Evolutionary conservation across 306 rosid species (phyloP).

Genomic region (Begonia peltatifolia): DNA sequence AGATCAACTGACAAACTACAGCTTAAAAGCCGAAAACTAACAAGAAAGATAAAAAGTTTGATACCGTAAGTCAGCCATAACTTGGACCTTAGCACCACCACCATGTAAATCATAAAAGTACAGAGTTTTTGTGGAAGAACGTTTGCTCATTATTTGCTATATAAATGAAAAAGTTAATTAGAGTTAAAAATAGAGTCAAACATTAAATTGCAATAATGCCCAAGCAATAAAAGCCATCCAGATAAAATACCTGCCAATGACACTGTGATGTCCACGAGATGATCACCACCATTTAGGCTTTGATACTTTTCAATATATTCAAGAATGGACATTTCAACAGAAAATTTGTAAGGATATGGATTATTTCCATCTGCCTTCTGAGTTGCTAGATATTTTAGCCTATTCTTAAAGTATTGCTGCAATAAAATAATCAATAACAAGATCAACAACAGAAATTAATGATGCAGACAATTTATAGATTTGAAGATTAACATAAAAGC

Average conservation of each 20-base stretch:
- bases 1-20: neutral
- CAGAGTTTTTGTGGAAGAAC: constrained; percentile 57
- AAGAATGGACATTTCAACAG: constrained; percentile 34
- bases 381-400: constrained; percentile 51
- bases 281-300: constrained; percentile 50
- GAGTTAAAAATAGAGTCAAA: neutral
- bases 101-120: constrained; percentile 68
- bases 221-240: neutral
- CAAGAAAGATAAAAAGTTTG: neutral
- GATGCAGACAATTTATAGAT: too few species aligned
- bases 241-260: constrained; percentile 50
- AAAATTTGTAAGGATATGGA: constrained; percentile 80
- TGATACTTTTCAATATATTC: constrained; percentile 35
- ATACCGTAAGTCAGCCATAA: constrained; percentile 81
- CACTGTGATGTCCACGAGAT: constrained; percentile 44
- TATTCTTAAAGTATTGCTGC: constrained; percentile 81
- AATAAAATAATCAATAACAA: neutral
- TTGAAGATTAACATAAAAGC: neutral
- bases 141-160: constrained; percentile 53
- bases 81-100: constrained; percentile 55
- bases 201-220: neutral
- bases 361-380: constrained; percentile 40
- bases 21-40: neutral
- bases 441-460: too few species aligned
- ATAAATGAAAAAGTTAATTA: neutral